phyloP scores from a whole-genome alignment of 2,329 filamentous ascomycete genomes.

The Venturia asperata region DNA sequence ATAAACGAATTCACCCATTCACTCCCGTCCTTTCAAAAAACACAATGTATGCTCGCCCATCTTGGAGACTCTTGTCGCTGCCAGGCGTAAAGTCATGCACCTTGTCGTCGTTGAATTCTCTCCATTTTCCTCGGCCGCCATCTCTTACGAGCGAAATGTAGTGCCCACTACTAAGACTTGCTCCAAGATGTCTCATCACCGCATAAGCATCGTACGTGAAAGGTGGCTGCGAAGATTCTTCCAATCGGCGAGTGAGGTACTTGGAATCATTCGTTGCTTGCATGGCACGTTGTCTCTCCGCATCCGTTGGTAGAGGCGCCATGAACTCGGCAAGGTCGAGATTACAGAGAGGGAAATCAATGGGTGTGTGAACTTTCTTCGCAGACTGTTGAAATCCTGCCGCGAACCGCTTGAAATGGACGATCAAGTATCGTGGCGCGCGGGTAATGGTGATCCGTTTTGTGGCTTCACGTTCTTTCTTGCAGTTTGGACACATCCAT shows the following conservation, averaged over 20 bases:
- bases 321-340: conserved; percentile 58
- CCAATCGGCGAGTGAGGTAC: conserved; percentile 21
- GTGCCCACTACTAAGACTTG: conserved; percentile 63
- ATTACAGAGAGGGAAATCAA: conserved; percentile 69
- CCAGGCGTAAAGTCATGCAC: conserved; percentile 44
- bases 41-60: conserved; percentile 58
- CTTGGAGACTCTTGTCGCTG: conserved; percentile 48
- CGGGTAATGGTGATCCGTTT: conserved; percentile 70
- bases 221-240: conserved; percentile 44
- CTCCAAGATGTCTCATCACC: conserved; percentile 69
- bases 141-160: conserved; percentile 61
- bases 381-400: conserved; percentile 46
- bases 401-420: conserved; percentile 67
- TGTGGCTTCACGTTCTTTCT: conserved; percentile 56
- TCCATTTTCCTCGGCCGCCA: conserved; percentile 48
- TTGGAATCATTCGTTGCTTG: conserved; percentile 26
- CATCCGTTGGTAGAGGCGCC: conserved; percentile 40
- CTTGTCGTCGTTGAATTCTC: conserved; percentile 51
- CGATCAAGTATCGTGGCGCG: conserved; percentile 69
- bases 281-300: conserved; percentile 33
- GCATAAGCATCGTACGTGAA: conserved; percentile 82
- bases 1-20: neutral
- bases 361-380: conserved; percentile 62
- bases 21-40: conserved; percentile 47
- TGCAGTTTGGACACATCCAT: conserved; percentile 70